Evolutionary conservation across 2,329 filamentous ascomycete species (phyloP), one percentile per base, ranked within the genome.

Genomic region (Ophidiomyces ophidiicola): DNA sequence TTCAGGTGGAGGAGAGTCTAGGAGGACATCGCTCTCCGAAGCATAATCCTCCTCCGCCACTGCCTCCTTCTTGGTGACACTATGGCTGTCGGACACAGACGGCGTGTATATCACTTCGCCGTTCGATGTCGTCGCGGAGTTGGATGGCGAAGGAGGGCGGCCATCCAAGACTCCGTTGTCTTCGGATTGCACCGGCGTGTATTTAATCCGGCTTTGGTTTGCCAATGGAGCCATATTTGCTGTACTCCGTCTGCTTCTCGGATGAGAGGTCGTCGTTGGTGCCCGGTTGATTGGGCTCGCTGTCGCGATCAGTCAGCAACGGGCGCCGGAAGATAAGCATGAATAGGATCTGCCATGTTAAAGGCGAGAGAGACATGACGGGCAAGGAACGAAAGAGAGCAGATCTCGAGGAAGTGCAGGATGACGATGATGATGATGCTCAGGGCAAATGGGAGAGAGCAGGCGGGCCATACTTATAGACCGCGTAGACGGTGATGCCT

Each of bases 321-420:
- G 6, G 30, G 14, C 18, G 17, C 6, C 6, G 36, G 17, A 15
- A 12, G 7, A 26, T 7, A 23, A 39, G 19, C 3, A 6, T 12
- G 17, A 26, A 32, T n/a, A 39, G n/a, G 26, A 39, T 32, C n/a
- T 3, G 25, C 10, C 25, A 17, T 14, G 28, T 5, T 18, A 31
- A 18, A 20, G 30, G 28, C 12, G 36, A 39, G 14, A 39, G 12
- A 28, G 28, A 24, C 36, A 39, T 39, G 25, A n/a, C 7, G 18
- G 20, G 18, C 18, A 8, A n/a, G 25, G 2, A 25, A 25, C 6
- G 24, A 17, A 28, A 19, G 20, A 5, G 14, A 30, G 12, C 12
- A 8, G 12, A 30, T 6, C 12, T n/a, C 7, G 17, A 3, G 6
- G 12, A 15, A 4, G 11, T 8, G 25, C 25, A 28, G 10, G 11